phyloP scores from a whole-genome alignment of 2,329 filamentous ascomycete genomes.

The Botrytis tulipae region DNA sequence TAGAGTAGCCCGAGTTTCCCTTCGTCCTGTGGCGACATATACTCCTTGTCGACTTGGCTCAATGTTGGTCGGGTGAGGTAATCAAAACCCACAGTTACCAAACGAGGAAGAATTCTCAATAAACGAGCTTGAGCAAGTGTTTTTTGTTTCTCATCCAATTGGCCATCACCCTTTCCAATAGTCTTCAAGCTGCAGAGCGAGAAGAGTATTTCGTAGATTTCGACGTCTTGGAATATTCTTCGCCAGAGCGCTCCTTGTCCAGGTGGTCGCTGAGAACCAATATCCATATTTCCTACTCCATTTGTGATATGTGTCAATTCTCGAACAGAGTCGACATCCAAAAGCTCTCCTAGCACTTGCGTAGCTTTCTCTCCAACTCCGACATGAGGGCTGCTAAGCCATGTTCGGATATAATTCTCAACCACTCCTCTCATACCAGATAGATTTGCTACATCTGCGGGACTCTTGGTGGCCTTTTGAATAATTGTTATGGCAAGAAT shows the following conservation, averaged over 20 bases:
- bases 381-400: slow-evolving; percentile 54
- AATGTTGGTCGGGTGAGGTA: slow-evolving; percentile 32
- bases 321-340: slow-evolving; percentile 54
- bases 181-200: slow-evolving; percentile 39
- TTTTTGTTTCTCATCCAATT: slow-evolving; percentile 37
- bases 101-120: slow-evolving; percentile 36
- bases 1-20: slow-evolving; percentile 34
- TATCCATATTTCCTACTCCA: slow-evolving; percentile 40
- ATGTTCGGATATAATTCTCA: slow-evolving; percentile 48
- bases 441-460: slow-evolving; percentile 51
- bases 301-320: slow-evolving; percentile 30
- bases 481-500: slow-evolving; percentile 57
- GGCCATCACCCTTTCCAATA: slow-evolving; percentile 25
- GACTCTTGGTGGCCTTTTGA: slow-evolving; percentile 51
- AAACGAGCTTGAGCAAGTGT: slow-evolving; percentile 39
- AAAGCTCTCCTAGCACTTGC: slow-evolving; percentile 51
- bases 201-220: slow-evolving; percentile 48
- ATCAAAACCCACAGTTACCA: slow-evolving; percentile 36
- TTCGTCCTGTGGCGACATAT: slow-evolving; percentile 21
- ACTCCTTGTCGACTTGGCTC: slow-evolving; percentile 33
- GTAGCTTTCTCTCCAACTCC: slow-evolving; percentile 55
- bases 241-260: slow-evolving; percentile 56
- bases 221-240: slow-evolving; percentile 48
- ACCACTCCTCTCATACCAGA: slow-evolving; percentile 50
- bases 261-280: slow-evolving; percentile 42